Evolutionary conservation across 2,329 filamentous ascomycete genomes (phyloP).

Genomic region (Neofusicoccum parvum): DNA sequence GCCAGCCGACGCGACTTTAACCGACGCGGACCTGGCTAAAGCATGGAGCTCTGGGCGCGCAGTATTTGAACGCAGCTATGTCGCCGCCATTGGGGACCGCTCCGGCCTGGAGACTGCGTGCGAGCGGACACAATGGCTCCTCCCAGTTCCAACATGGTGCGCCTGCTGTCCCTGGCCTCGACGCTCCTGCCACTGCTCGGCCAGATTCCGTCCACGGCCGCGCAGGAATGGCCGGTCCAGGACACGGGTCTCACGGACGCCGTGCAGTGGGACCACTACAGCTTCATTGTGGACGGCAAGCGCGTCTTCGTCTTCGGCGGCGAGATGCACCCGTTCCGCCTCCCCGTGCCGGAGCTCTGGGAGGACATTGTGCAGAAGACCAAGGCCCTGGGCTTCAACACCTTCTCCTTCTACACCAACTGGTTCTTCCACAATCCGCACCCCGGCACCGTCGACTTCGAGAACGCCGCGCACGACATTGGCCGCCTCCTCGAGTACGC

Average conservation of each 20-base stretch:
- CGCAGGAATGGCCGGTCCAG: constrained; percentile 49
- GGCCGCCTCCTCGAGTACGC: constrained; percentile 55
- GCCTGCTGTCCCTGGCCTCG: not conserved
- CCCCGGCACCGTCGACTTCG: constrained; percentile 53
- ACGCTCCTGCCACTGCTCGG: not conserved
- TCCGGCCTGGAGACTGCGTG: not conserved
- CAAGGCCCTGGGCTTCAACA: constrained; percentile 54
- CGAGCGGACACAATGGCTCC: not conserved
- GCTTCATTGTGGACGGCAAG: constrained; percentile 55
- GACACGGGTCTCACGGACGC: constrained; percentile 51
- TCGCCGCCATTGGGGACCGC: not conserved
- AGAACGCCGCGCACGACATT: constrained; percentile 58
- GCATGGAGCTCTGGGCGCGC: no score
- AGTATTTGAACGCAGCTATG: not conserved
- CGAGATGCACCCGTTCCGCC: constrained; percentile 57
- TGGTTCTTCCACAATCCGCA: constrained; percentile 54
- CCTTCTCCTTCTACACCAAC: constrained; percentile 51
- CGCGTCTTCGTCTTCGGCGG: constrained; percentile 56
- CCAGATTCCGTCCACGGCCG: constrained; percentile 4
- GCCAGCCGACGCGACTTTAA: not conserved
- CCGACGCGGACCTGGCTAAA: not conserved
- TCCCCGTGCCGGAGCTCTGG: constrained; percentile 55
- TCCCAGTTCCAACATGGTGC: not conserved
- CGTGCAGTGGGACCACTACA: constrained; percentile 59
- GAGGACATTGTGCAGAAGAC: constrained; percentile 54